Evolutionary conservation across 23 red algal genomes (phyloP), one percentile per base, ranked within the genome.

Genomic region (Gracilaria domingensis): DNA sequence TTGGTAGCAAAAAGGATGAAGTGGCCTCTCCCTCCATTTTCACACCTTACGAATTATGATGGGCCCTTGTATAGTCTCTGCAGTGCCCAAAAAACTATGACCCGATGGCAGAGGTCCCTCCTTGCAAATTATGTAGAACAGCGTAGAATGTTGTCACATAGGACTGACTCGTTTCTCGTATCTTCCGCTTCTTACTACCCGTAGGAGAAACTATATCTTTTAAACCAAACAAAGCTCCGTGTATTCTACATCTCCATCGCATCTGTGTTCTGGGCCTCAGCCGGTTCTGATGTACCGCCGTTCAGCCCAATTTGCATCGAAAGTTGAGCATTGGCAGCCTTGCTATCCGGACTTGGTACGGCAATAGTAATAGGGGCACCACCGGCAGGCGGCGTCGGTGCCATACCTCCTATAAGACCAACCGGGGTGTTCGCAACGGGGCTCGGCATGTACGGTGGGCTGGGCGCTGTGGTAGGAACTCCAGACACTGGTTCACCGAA

Each of bases 331-430:
- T 23, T 40, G 0, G 49, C 38, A 13, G 59, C 74, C 4, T 45
- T 39, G n/a, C 30, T 54, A 64, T 90, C 87, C 37, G 87, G 86
- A 57, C 71, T 90, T 17, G 87, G 87, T 28, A 90, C 87, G 26
- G 87, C 72, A 69, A 90, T 80, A 29, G 87, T 90, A 18, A 90
- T 90, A 12, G 87, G 71, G 2, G 71, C 87, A 36, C 74, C 74
- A 18, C 59, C 87, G 8, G 87, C 65, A 24, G 64, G 59, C 34
- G 82, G 82, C 7, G 66, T 90, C 18, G 58, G 73, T 6, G 87
- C 87, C 9, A 80, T 74, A 59, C 87, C 87, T 1, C 53, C 82
- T 23, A 90, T 34, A 17, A 75, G 37, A 0, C 74, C 76, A 7
- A 90, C 32, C 35, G 87, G 87, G 8, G 87, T 90, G 56, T 47